Base-by-base conservation (phyloP, 768 basidiomycete genomes). In the Xerocomellus intermedius region DNA sequence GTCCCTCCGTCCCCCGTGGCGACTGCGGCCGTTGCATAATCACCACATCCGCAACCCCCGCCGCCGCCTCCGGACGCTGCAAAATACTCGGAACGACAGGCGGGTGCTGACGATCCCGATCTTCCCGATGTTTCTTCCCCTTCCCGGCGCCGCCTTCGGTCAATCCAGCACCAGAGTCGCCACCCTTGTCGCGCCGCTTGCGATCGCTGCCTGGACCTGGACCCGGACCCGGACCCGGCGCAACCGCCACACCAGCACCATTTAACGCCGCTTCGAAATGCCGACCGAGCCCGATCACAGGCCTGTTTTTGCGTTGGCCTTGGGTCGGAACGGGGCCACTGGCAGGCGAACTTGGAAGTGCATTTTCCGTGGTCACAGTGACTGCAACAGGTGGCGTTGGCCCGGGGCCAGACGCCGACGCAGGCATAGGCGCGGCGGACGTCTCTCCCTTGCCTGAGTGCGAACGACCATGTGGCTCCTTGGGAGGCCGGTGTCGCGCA, bases 241-340 rank as follows among this genome's bases (percentile, higher is more conserved):
- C 64, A n/a, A 76, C 68, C 2, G 42, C 60, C 5, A 83, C 82
- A 6, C 83, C 84, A 1, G 83, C 82, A 0, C 85, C 83, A 53
- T 70, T 88, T 28, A 91, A 69, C 8, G 89, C 89, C 8, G 83
- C 87, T 60, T 89, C 87, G 49, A 91, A 85, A 14, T 89, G 85
- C 13, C 87, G 77, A 0, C 77, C 84, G 8, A 86, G 65, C 0
- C 86, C 86, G 32, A 89, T 70, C 10, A 86, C 75, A 2, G 86
- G 85, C 7, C 87, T 80, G 5, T 68, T 59, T 32, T 82, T 77
- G 22, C 81, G 78, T 3, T 73, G 54, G 0, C 26, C 26, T 1
- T 54, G 54, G 57, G 30, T 5, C 0, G 19, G 8, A 16, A 1
- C 26, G 16, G 49, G 46, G 2, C 59, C 55, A 2, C 36, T 7